Evolutionary conservation across 495 filamentous ascomycete species (phyloP), one percentile per base, ranked within the genome.

Genomic region (Glarea lozoyensis): DNA sequence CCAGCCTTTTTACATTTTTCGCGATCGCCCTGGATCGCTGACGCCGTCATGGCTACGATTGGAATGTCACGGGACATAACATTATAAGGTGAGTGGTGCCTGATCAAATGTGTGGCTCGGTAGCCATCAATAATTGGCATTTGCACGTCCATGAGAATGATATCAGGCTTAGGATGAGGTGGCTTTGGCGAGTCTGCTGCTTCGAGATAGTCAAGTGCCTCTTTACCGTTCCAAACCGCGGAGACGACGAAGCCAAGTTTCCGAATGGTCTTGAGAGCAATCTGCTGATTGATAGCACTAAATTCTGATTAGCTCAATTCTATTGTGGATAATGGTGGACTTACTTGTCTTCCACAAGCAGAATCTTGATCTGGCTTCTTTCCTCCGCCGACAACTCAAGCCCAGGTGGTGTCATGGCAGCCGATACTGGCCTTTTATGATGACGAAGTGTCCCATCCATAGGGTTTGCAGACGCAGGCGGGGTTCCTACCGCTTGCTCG

Each of bases 141-240:
- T 58, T 88, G 83, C 0, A 88, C 77, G 52, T 93, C 84, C 86
- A 93, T 92, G 6, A 90, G 68, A 35, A 90, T 84, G n/a, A 90
- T 80, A 48, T 90, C 75, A 1, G 83, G 77, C 39, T 65, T 72
- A 7, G 64, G 59, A 27, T 71, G 57, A 27, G 56, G 40, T 2
- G 46, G 24, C 1, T 57, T 57, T 10, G 67, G 62, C 2, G 52
- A 34, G 22, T 58, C 45, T 17, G 64, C 59, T 4, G 53, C 60
- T 4, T 46, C 42, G 19, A 84, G 52, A 47, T 86, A 84, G 13
- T 86, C 75, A 2, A 92, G 73, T 5, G 82, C 84, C 54, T 89
- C 81, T 46, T 79, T 66, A 3, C 86, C 86, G 52, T 90, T 87
- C 67, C 75, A 84, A 0, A 80, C 78, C 1, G 82, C 81, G 11